Base-by-base conservation (phyloP, 2,329 filamentous ascomycete genomes). In the Aspergillus melleus region DNA sequence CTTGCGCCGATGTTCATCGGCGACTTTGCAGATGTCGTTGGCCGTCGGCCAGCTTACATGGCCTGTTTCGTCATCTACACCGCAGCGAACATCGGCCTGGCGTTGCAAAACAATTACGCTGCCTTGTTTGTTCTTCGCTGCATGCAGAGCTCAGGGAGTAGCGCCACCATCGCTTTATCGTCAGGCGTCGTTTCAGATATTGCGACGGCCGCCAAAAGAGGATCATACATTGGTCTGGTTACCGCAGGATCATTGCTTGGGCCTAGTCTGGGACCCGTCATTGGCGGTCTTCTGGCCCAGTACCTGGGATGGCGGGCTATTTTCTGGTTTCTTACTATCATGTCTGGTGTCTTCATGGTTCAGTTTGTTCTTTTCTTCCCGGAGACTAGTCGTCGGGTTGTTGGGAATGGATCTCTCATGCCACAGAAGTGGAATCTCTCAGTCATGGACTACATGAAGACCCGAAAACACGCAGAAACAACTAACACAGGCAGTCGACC, bases 251-350 rank as follows among this genome's bases (percentile, higher is more conserved):
- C 83, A 57, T 81, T 88, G 56, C 60, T 79, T 6, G 80, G 77
- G 0, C 78, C 79, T 1, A 70, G 78, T 3, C 69, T 89, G 0
- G 76, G 84, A 0, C 87, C 88, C 0, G 90, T 10, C 84, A 83
- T 90, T 2, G 88, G 89, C 14, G 89, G 88, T 0, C 64, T 90
- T 1, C 72, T 91, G 29, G 82, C 82, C n/a, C 79, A 90, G 66
- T 88, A 84, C 64, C 80, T 89, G 0, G 84, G 86, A 19, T 90
- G 88, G 88, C 78, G 68, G 16, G 69, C 66, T 58, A 86, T 89
- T 57, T 90, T 90, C 69, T 90, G 87, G 87, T 89, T 90, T 68
- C 81, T 88, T 47, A 78, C 84, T 46, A 88, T 90, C 46, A 76
- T 76, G 4, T 68, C 74, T 0, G 73, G 68, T 4, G 71, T 76